phyloP scores from a whole-genome alignment of 257 asterid species.

The Solanum bulbocastanum region DNA sequence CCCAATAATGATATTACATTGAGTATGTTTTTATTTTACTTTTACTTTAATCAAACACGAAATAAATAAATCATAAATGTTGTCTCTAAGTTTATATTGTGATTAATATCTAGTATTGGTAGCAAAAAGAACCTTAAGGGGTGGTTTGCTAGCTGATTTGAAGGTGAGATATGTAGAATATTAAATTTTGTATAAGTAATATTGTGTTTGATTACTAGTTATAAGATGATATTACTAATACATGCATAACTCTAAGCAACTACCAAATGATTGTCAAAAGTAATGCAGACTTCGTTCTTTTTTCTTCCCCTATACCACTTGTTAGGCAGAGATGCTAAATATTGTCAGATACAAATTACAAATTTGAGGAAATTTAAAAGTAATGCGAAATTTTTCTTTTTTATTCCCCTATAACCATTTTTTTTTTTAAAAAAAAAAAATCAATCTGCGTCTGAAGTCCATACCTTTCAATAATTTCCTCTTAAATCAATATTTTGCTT shows the following conservation, averaged over 20 bases:
- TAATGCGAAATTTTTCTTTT: background rate
- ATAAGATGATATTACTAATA: too few relatives aligned
- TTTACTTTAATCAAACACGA: too few relatives aligned
- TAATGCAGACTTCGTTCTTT: background rate
- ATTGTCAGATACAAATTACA: background rate
- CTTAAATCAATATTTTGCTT: background rate
- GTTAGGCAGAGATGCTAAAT: background rate
- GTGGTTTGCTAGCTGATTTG: too few relatives aligned
- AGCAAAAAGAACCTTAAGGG: background rate
- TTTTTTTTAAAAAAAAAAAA: too few relatives aligned
- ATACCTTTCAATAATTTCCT: background rate
- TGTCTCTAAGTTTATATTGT: background rate
- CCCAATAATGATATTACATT: too few relatives aligned
- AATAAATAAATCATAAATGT: background rate
- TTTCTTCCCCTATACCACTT: background rate
- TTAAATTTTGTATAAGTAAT: too few relatives aligned
- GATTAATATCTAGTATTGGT: background rate
- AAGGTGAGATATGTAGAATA: too few relatives aligned
- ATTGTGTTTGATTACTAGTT: too few relatives aligned
- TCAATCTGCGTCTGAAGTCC: fast-evolving
- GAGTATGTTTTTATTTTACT: too few relatives aligned
- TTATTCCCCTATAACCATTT: background rate
- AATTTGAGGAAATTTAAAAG: background rate
- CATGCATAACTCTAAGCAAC: fast-evolving
- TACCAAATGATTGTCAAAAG: background rate